Evolutionary conservation across 2,329 filamentous ascomycete genomes (phyloP), one percentile per base, ranked within the genome.

Genomic region (Pseudocercospora pini-densiflorae): DNA sequence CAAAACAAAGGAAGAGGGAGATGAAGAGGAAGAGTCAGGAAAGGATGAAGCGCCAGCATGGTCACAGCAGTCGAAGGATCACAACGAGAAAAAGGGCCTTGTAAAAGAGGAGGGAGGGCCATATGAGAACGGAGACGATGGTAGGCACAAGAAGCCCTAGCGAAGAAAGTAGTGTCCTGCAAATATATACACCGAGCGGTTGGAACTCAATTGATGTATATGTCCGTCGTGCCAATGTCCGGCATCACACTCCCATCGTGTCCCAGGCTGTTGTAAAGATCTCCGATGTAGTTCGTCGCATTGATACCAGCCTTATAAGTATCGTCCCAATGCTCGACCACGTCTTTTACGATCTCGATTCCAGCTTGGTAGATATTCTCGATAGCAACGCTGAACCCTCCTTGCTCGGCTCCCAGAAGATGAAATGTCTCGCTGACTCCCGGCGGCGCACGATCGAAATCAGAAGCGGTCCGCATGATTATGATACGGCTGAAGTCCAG

Each of bases 391-490:
- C 76, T 75, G 73, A 89, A 91, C 1, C 86, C 89, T 59, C 88
- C 89, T 74, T 90, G 87, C 40, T 89, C 79, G 0, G 82, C 79
- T 43, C 85, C 81, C 31, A 88, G 82, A 14, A 92, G 81, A 72
- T 92, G 89, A 31, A 87, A 81, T 16, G 84, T 81, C 14, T 86
- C 83, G 0, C 83, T 81, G 9, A 86, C 75, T 5, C 84, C 85
- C 0, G 86, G 84, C 21, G 89, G 88, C 0, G 88, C 88, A 1
- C 90, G 85, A 75, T 92, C 90, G 74, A 92, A 92, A 78, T 93
- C 88, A n/a, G 53, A 57, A 16, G 53, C 53, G 16, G 29, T 57
- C 8, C 53, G 53, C 75, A 78, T 76, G 31, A 79, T 63, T 53
- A 79, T 74, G 51, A 80, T 75, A 27, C 77, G 73, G 9, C 66